Evolutionary conservation across 331 rosid genomes (phyloP).

Genomic region (Acacia pycnantha): DNA sequence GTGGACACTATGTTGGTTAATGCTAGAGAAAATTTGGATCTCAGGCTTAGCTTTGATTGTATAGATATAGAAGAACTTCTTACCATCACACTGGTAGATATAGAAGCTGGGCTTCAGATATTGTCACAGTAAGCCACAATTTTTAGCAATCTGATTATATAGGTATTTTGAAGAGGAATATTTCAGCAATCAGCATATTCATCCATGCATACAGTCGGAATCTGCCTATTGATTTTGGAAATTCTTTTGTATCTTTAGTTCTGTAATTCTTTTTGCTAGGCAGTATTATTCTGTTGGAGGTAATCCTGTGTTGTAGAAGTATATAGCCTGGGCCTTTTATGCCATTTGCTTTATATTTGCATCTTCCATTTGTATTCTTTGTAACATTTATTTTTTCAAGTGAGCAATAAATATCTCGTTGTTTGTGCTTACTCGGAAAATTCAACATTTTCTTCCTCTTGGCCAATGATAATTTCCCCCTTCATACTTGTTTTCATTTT

Average conservation of each 20-base stretch:
- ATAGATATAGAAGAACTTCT: constrained; percentile 77
- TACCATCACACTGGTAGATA: constrained; percentile 76
- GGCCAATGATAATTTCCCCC: not conserved
- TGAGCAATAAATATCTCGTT: not conserved
- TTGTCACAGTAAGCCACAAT: constrained; percentile 45
- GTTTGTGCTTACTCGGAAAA: not conserved
- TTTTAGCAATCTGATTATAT: constrained; percentile 20
- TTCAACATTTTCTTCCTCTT: not conserved
- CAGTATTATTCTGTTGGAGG: too few species aligned
- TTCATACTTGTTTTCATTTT: not conserved
- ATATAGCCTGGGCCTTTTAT: not conserved
- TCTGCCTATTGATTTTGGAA: not conserved
- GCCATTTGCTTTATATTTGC: not conserved
- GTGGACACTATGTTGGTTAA: constrained; percentile 79
- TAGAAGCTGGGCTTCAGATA: constrained; percentile 66
- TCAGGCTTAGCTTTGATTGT: constrained; percentile 85
- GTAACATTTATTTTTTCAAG: not conserved
- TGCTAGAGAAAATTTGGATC: constrained; percentile 86
- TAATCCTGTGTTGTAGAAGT: not conserved
- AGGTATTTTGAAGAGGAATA: constrained; percentile 32
- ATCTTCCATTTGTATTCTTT: constrained; percentile 4
- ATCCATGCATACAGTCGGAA: constrained; percentile 24
- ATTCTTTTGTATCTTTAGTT: not conserved
- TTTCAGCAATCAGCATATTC: constrained; percentile 32
- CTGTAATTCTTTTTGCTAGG: not conserved